Percentiles rank a stretch among this genome's conserved stretches.
Conservation (phyloP, 176 grass and related monocot species). For the Saccharum officinarum region DNA sequence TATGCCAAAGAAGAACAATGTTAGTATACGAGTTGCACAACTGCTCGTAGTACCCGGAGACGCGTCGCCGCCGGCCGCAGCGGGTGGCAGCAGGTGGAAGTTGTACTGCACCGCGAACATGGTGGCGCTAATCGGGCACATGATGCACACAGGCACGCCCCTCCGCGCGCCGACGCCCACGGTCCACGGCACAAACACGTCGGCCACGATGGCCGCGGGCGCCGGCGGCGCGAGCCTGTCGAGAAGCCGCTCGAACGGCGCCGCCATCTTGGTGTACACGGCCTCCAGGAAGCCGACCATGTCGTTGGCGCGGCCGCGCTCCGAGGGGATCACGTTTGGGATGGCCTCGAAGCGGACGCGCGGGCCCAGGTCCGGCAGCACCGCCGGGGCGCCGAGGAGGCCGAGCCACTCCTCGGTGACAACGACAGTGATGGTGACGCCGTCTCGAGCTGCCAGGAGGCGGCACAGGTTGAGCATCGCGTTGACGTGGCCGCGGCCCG, state of each 20-base stretch:
- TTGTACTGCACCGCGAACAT: conserved; percentile 40
- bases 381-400: conserved; percentile 41
- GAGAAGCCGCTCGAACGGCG: conserved; percentile 26
- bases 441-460: conserved; percentile 41
- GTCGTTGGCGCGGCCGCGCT: conserved; percentile 53
- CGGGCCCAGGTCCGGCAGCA: not conserved
- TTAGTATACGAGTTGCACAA: not conserved
- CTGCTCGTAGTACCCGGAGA: not conserved
- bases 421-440: conserved; percentile 21
- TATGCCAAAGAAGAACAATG: conserved; percentile 12
- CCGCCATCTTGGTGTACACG: conserved; percentile 48
- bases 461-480: conserved; percentile 68
- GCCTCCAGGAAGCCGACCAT: conserved; percentile 42
- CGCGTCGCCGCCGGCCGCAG: not conserved
- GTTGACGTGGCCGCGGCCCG: conserved; percentile 72
- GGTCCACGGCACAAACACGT: conserved; percentile 38
- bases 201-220: conserved; percentile 29
- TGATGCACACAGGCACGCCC: conserved; percentile 15
- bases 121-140: conserved; percentile 37
- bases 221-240: conserved; percentile 2
- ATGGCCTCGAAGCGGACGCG: conserved; percentile 39
- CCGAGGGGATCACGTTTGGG: conserved; percentile 59
- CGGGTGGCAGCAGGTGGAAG: conserved; percentile 32
- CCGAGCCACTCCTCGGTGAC: conserved; percentile 63
- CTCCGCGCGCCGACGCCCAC: not conserved